Base-by-base conservation (phyloP, 257 asterid genomes). In the Lycium barbarum region DNA sequence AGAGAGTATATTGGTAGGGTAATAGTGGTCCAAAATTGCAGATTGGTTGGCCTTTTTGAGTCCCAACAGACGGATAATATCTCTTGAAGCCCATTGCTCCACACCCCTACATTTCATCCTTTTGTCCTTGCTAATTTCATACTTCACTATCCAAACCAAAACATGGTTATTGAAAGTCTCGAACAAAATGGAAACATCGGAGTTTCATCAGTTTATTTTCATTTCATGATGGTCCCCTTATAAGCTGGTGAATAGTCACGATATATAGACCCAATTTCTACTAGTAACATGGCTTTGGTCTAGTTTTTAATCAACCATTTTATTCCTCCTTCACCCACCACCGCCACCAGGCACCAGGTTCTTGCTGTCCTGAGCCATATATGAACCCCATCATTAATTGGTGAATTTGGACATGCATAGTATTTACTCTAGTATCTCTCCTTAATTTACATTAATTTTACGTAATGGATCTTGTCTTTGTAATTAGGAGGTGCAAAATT, bases 211-310 rank as follows among this genome's bases (percentile, higher is more conserved):
- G 4, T 49, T 14, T 49, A 2, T 76, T 76, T 76, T 14, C 10
- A 51, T 13, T 74, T 51, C 0, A 76, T 76, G 81, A 76, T 76
- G 81, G 22, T 22, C 63, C 22, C 61, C 58, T 74, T 22, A 47
- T 22, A 49, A 74, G 62, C 38, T 33, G 61, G 15, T 1, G 17
- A 73, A 73, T 6, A 49, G 55, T 6, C 20, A 47, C 12, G 7
- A 5, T 73, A n/a, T n/a, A n/a, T n/a, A 6, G 20, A 47, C 59
- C 43, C 43, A 73, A 47, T 73, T n/a, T 43, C 14, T 74, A 74
- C 12, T 67, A 67, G 45, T 2, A 74, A 49, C 61, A 49, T 13
- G 81, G 18, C 43, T 49, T 74, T 49, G n/a, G 81, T 49, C 62
- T 45, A 53, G 22, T 49, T 20, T 70, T 47, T 11, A 45, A 73